Percentiles rank a stretch among this genome's conserved stretches.
phyloP scores from a whole-genome alignment of 2,329 filamentous ascomycete species.

The Arthrobotrys conoides region DNA sequence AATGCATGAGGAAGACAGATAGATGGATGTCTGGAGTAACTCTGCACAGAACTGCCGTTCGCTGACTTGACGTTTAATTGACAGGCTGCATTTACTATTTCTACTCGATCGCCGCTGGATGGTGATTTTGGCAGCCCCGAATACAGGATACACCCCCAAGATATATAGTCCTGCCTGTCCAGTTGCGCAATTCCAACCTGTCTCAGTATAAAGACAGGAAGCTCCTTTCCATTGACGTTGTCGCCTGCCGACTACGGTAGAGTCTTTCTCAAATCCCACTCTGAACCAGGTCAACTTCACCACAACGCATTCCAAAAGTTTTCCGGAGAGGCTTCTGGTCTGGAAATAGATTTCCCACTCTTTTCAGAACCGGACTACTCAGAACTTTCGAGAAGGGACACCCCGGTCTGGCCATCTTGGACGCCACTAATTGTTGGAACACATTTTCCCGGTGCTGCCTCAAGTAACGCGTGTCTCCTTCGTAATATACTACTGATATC shows the following conservation, averaged over 20 bases:
- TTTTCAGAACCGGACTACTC: constrained; percentile 1
- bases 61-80: constrained; percentile 1
- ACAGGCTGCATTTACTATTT: not conserved
- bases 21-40: constrained; percentile 2
- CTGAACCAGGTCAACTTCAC: constrained; percentile 1
- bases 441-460: constrained; percentile 30
- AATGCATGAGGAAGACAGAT: no score
- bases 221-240: constrained; percentile 20
- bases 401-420: constrained; percentile 12
- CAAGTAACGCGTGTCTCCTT: constrained; percentile 26
- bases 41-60: constrained; percentile 9
- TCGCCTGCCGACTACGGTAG: constrained; percentile 36
- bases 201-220: constrained; percentile 31
- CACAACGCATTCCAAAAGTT: constrained; percentile 29
- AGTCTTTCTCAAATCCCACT: constrained; percentile 24
- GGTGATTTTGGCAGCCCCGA: constrained; percentile 27
- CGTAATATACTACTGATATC: constrained; percentile 10
- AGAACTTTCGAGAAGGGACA: constrained; percentile 45
- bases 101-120: constrained; percentile 21
- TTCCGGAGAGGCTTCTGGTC: constrained; percentile 9
- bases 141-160: constrained; percentile 23
- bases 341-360: constrained; percentile 22
- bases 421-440: constrained; percentile 25
- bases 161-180: constrained; percentile 14
- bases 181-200: constrained; percentile 17